phyloP scores from a whole-genome alignment of 257 asterid genomes.

The Solanum etuberosum region DNA sequence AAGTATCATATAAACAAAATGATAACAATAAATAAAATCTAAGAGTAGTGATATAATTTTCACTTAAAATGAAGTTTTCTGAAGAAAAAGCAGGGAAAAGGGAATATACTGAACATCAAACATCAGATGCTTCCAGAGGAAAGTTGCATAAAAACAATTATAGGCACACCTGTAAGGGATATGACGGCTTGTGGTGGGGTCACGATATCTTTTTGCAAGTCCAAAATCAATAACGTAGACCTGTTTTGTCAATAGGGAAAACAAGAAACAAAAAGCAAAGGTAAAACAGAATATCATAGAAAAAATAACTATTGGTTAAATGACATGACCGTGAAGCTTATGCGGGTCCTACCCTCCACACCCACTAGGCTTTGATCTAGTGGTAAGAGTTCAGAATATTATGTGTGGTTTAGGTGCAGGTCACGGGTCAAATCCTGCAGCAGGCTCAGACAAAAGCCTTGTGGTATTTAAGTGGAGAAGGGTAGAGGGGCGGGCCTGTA shows the following conservation, averaged over 20 bases:
- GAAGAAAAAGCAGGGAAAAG: neutral
- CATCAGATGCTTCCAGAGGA: neutral
- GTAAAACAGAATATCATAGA: neutral
- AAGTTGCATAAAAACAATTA: neutral
- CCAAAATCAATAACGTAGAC: constrained; percentile 81
- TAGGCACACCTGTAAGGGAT: constrained; percentile 62
- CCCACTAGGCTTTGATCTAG: neutral
- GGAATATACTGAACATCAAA: neutral
- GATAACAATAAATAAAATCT: neutral
- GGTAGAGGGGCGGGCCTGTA: neutral
- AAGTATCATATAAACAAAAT: neutral
- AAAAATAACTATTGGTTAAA: neutral
- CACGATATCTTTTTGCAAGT: constrained; percentile 84
- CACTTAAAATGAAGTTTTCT: neutral
- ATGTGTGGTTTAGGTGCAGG: neutral
- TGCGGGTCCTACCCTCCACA: neutral
- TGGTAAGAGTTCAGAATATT: neutral
- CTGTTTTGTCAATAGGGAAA: constrained; percentile 18
- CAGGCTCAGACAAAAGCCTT: neutral
- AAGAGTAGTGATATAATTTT: neutral
- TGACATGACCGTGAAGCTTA: neutral
- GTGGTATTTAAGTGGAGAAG: neutral
- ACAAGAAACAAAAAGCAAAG: neutral
- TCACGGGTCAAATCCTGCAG: neutral
- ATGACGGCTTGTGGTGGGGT: constrained; percentile 60